Evolutionary conservation across 2,329 filamentous ascomycete genomes (phyloP), one percentile per base, ranked within the genome.

Genomic region (Diaporthe vaccinii): DNA sequence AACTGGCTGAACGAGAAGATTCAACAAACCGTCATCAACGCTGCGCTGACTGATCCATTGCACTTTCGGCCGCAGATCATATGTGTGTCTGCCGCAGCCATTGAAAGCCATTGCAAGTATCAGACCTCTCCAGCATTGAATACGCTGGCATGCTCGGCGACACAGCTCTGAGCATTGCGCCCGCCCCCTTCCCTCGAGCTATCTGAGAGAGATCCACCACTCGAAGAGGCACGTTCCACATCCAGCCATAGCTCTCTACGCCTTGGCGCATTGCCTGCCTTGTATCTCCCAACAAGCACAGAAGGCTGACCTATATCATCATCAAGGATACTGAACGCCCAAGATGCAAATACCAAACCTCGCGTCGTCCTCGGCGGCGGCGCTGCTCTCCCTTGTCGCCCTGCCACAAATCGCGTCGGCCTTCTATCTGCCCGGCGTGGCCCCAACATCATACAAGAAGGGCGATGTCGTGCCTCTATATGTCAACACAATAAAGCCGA

Each of bases 351-450:
- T 86, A 77, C 84, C 82, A 82, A 83, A 85, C 73, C 80, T 84
- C 78, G 85, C 85, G 87, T 86, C 85, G 75, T 81, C 87, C 34
- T 84, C 87, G 82, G 87, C 84, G 82, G 83, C 87, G 82, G 85
- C 91, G 70, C 81, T 90, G 31, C 84, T 86, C 61, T 84, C 89
- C 36, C 81, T 91, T 62, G 81, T 92, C 51, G 84, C 86, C 62
- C 81, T 87, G 39, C 89, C 91, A 34, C 87, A 90, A 77, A 82
- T 91, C 49, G 85, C 88, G 20, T 89, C 91, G 3, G 95, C 95
- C 73, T 99, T 98, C 87, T 99, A 99, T 86, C 94, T 99, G 55
- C 97, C 96, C 51, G 97, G 97, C 79, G 95, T 98, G 80, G 96
- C 96, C 78, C 97, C 97, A 31, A 97, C 95, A 58, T 96, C 96